These are phyloP conservation scores for Mycena latifolia DNA, from an alignment of 768 basidiomycete species.

Conservation along the genomic window DNA sequence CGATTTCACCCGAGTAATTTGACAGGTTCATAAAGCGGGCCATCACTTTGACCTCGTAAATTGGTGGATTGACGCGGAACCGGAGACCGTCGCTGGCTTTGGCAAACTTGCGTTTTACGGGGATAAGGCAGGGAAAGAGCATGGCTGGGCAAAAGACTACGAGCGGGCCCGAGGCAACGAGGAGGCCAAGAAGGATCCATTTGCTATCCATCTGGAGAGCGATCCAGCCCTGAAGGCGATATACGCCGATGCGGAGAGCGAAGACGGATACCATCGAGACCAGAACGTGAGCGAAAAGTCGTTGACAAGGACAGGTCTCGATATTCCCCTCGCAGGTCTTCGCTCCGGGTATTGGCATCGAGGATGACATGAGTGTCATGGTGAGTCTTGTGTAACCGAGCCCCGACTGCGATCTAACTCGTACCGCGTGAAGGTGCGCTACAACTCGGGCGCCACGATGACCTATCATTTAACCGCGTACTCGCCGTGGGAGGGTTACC, in stretches of 20 bases:
- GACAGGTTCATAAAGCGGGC: conserved; percentile 51
- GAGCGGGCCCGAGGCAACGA: conserved; percentile 56
- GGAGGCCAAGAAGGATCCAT: conserved; percentile 59
- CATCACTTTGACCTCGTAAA: conserved; percentile 67
- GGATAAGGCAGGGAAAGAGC: conserved; percentile 55
- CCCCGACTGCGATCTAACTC: not conserved
- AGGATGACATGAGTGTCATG: conserved; percentile 65
- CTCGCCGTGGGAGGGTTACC: conserved; percentile 62
- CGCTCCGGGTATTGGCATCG: conserved; percentile 57
- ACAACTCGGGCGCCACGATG: conserved; percentile 61
- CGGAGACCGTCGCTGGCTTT: conserved; percentile 59
- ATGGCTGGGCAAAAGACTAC: conserved; percentile 62
- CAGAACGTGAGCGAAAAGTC: conserved; percentile 52
- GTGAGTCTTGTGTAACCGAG: conserved; percentile 28
- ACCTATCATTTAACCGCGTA: conserved; percentile 64
- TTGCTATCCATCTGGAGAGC: conserved; percentile 60
- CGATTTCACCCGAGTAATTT: too few relatives aligned
- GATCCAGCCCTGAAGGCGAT: conserved; percentile 57
- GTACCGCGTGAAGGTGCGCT: conserved; percentile 44
- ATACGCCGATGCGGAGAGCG: conserved; percentile 59
- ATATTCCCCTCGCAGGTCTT: conserved; percentile 46
- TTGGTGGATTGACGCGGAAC: conserved; percentile 65
- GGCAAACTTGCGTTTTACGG: conserved; percentile 64
- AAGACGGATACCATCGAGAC: conserved; percentile 64
- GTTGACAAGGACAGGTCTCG: not conserved